phyloP scores from a whole-genome alignment of 768 basidiomycete genomes.

The Russula abietina region DNA sequence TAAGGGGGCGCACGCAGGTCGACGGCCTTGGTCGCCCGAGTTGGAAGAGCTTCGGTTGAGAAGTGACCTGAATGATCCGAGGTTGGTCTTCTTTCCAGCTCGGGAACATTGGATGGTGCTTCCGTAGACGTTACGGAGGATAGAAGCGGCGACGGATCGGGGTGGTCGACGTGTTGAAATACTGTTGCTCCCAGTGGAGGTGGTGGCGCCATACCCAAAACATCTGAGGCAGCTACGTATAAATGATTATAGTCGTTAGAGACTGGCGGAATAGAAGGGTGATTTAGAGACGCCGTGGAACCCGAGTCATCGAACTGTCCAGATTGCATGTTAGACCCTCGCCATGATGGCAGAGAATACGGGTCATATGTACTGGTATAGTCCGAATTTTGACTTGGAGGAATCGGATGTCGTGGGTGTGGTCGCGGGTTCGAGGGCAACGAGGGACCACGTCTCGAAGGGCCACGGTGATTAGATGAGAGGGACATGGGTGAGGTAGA shows the following conservation, averaged over 20 bases:
- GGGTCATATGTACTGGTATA: conserved; percentile 10
- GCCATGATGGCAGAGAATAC: background rate
- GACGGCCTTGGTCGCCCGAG: conserved; percentile 70
- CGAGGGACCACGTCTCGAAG: conserved; percentile 25
- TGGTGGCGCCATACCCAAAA: conserved; percentile 71
- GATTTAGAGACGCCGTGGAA: background rate
- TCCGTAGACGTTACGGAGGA: conserved; percentile 25
- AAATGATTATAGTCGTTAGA: conserved; percentile 48
- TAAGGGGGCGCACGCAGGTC: conserved; percentile 80
- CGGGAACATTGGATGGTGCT: conserved; percentile 33
- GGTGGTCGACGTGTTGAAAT: conserved; percentile 19
- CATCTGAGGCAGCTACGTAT: conserved; percentile 73
- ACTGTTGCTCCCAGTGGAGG: conserved; percentile 38
- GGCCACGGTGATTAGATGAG: conserved; percentile 27
- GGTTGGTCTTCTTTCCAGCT: conserved; percentile 53
- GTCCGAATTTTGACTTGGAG: conserved; percentile 4
- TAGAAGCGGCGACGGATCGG: conserved; percentile 11
- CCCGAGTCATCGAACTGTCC: conserved; percentile 7
- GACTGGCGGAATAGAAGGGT: conserved; percentile 26
- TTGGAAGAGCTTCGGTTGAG: conserved; percentile 49
- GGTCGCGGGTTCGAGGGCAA: conserved; percentile 36
- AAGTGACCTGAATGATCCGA: conserved; percentile 55
- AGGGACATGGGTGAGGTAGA: conserved; percentile 54
- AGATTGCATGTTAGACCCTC: background rate
- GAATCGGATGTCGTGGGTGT: conserved; percentile 4